These are phyloP conservation scores for Cladosporium colombiae DNA, from an alignment of 2,329 filamentous ascomycete genomes.

Conservation along the genomic window DNA sequence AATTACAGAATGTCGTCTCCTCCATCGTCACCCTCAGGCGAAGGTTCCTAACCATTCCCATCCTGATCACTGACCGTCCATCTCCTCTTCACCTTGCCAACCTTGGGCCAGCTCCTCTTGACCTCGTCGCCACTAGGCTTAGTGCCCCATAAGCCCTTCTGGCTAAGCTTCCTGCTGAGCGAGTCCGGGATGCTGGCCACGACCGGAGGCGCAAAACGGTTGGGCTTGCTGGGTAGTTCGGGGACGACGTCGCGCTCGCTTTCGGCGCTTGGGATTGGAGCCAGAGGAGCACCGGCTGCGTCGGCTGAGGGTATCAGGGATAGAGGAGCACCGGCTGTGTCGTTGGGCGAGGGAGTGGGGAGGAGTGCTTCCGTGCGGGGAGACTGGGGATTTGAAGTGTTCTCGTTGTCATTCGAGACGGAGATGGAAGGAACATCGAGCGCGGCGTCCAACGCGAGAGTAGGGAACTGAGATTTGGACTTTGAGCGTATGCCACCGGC, in stretches of 20 bases:
- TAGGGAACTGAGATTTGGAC: neutral
- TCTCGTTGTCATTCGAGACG: conserved; percentile 15
- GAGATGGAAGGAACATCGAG: conserved; percentile 1
- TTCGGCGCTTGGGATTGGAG: conserved; percentile 32
- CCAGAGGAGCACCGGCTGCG: conserved; percentile 17
- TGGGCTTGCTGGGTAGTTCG: conserved; percentile 9
- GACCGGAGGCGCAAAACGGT: neutral
- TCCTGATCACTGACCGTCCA: conserved; percentile 43
- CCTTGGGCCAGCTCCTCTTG: conserved; percentile 34
- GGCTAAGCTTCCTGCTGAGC: conserved; percentile 33
- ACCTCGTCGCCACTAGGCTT: conserved; percentile 36
- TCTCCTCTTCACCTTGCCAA: conserved; percentile 43
- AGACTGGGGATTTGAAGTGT: neutral
- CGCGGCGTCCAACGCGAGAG: conserved; percentile 6
- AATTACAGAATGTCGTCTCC: neutral
- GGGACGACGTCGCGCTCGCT: conserved; percentile 17
- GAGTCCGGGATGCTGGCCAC: conserved; percentile 23
- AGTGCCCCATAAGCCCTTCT: conserved; percentile 48
- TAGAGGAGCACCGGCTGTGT: conserved; percentile 16
- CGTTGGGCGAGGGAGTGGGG: conserved; percentile 22
- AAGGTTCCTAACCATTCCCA: conserved; percentile 8
- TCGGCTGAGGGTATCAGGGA: conserved; percentile 27
- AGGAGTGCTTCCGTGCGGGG: neutral
- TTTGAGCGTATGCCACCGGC: neutral
- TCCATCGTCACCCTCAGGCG: neutral